phyloP scores from a whole-genome alignment of 768 basidiomycete genomes.

The Hygrophorus pudorinus region DNA sequence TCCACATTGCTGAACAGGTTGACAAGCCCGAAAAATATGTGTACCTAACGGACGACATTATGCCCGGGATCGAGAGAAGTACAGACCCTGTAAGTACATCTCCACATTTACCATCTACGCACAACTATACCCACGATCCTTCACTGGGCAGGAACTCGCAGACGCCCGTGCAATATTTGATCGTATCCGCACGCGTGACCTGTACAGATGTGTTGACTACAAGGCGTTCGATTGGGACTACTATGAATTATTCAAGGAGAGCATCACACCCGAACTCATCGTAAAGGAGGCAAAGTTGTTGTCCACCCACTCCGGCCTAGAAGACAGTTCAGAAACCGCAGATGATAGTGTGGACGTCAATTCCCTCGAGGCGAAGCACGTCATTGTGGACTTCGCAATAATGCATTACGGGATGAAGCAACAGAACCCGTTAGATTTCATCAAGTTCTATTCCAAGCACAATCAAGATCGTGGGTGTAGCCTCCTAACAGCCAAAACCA shows the following conservation, averaged over 20 bases:
- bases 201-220: conserved; percentile 65
- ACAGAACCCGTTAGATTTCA: conserved; percentile 54
- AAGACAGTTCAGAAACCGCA: no score
- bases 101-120: background rate
- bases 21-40: conserved; percentile 50
- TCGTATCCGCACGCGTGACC: conserved; percentile 50
- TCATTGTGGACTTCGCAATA: conserved; percentile 53
- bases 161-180: conserved; percentile 49
- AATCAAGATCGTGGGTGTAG: conserved; percentile 40
- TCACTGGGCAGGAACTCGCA: conserved; percentile 41
- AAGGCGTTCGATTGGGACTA: conserved; percentile 37
- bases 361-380: conserved; percentile 33
- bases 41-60: conserved; percentile 59
- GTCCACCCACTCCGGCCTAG: conserved; percentile 13
- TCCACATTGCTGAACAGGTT: conserved; percentile 51
- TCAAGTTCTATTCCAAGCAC: conserved; percentile 68
- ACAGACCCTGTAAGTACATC: conserved; percentile 30
- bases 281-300: conserved; percentile 28
- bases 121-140: background rate
- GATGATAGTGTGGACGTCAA: conserved; percentile 15
- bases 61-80: conserved; percentile 47
- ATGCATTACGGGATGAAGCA: conserved; percentile 76
- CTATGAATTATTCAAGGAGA: conserved; percentile 22
- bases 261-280: conserved; percentile 34
- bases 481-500: background rate